Evolutionary conservation across 2,329 filamentous ascomycete species (phyloP), one percentile per base, ranked within the genome.

Genomic region (Penicillium fuscoglaucum): DNA sequence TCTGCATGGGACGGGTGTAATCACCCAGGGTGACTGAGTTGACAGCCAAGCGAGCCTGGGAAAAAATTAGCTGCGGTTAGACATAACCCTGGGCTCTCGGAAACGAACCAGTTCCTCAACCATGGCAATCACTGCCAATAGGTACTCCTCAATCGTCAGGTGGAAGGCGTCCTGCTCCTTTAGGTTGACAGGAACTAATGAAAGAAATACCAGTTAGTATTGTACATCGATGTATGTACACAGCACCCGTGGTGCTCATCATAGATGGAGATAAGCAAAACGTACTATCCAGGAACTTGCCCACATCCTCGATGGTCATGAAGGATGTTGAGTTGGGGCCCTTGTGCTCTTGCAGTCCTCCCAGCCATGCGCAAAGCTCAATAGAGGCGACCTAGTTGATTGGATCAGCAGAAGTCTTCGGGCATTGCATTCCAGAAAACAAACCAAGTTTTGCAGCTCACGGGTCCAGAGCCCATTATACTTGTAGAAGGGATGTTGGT

Each of bases 401-500:
- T 85, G 66, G 7, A 41, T 56, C 10, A 29, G 33, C 50, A 51
- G 35, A 44, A 24, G 37, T 5, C 54, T 29, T 31, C 5, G 8
- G 12, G 61, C 46, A 53, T 46, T 60, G 35, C 37, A 17, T 39
- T 26, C 24, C 46, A 41, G 35, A 49, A 21, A 76, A 81, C 78
- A 83, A 83, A 84, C 85, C 45, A 90, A 85, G 73, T 90, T 91
- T 76, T 98, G 93, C 55, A 97, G 79, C 69, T 90, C 86, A 58
- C 91, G 86, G 29, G 87, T 84, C 95, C 95, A 99, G 73, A 91
- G 86, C 57, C 82, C 80, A 76, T 97, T 97, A 80, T 96, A 97
- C 84, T 96, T 97, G 86, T 98, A 99, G 82, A 98, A 99, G 0
- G 95, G 93, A 70, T 96, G 89, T 73, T 90, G 84, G 28, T 91